Percentiles rank a stretch among this genome's conserved stretches.
phyloP scores from a whole-genome alignment of 257 asterid genomes.

The Jacaranda mimosifolia region DNA sequence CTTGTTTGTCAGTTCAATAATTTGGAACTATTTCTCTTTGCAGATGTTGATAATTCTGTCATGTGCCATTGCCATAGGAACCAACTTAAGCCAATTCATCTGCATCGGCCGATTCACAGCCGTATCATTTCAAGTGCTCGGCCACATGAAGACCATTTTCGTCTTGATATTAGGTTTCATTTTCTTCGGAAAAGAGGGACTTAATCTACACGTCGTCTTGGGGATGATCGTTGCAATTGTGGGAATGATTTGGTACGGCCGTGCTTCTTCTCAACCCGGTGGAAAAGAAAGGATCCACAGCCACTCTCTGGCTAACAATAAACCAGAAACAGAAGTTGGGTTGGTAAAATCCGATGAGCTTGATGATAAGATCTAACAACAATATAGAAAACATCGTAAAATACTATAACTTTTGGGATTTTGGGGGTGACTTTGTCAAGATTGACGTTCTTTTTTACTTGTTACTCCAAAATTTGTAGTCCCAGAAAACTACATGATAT shows the following conservation, averaged over 20 bases:
- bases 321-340: constrained; percentile 46
- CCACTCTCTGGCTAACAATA: constrained; percentile 28
- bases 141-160: constrained; percentile 78
- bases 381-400: neutral
- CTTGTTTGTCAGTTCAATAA: neutral
- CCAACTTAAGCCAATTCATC: constrained; percentile 77
- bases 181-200: constrained; percentile 66
- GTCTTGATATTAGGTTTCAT: constrained; percentile 65
- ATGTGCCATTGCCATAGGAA: constrained; percentile 66
- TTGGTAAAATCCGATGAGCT: constrained; percentile 41
- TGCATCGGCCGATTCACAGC: constrained; percentile 82
- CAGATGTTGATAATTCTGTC: constrained; percentile 59
- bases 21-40: constrained; percentile 18
- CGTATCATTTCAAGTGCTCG: constrained; percentile 75
- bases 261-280: constrained; percentile 60
- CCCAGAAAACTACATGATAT: too few species aligned
- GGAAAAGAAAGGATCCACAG: constrained; percentile 56
- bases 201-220: constrained; percentile 57
- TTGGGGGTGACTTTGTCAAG: neutral
- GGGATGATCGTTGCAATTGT: constrained; percentile 65
- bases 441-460: neutral
- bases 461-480: neutral
- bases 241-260: constrained; percentile 74
- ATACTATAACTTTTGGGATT: neutral
- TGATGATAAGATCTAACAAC: constrained; percentile 48